A percentile compares a stretch with the other conserved stretches of the same genome.
These are phyloP conservation scores for Mortierella sp. DNA, from an alignment of 371 early-diverging fungal species.

Conservation along the genomic window DNA sequence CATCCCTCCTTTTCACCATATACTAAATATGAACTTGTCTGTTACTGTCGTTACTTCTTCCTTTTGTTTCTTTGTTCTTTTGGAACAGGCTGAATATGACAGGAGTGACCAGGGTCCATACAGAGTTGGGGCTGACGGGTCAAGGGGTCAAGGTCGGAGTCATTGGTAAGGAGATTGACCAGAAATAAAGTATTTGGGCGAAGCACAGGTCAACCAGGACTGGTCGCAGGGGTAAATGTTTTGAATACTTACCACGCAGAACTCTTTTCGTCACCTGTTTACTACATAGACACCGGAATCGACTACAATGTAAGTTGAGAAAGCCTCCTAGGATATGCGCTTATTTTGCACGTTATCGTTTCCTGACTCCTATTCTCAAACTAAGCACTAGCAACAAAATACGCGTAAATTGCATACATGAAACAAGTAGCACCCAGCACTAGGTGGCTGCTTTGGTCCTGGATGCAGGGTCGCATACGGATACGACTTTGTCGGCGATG, in stretches of 20 bases:
- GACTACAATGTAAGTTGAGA: conserved; percentile 59
- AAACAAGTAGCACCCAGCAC: conserved; percentile 69
- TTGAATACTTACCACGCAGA: no score
- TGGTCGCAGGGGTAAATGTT: neutral
- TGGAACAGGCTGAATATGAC: conserved; percentile 54
- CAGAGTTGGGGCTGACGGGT: conserved; percentile 58
- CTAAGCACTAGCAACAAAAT: neutral
- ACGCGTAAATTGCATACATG: neutral
- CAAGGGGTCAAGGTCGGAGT: conserved; percentile 74
- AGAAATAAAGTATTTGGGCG: neutral
- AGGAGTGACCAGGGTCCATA: conserved; percentile 27
- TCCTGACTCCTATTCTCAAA: no score
- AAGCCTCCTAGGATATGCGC: no score
- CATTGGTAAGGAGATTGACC: conserved; percentile 59
- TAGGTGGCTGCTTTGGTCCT: conserved; percentile 70
- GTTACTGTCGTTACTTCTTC: neutral
- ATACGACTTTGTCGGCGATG: conserved; percentile 71
- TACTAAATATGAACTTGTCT: no score
- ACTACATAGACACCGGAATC: conserved; percentile 60
- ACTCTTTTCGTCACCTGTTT: neutral
- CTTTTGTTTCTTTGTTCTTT: neutral
- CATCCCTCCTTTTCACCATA: no score
- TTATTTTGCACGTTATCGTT: no score
- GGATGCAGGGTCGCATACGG: conserved; percentile 65
- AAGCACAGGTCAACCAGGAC: neutral